Percentiles rank a stretch among this genome's conserved stretches.
These are phyloP conservation scores for Schoenoplectus tabernaemontani DNA, from an alignment of 202 grass and related monocot species.

Conservation along the genomic window DNA sequence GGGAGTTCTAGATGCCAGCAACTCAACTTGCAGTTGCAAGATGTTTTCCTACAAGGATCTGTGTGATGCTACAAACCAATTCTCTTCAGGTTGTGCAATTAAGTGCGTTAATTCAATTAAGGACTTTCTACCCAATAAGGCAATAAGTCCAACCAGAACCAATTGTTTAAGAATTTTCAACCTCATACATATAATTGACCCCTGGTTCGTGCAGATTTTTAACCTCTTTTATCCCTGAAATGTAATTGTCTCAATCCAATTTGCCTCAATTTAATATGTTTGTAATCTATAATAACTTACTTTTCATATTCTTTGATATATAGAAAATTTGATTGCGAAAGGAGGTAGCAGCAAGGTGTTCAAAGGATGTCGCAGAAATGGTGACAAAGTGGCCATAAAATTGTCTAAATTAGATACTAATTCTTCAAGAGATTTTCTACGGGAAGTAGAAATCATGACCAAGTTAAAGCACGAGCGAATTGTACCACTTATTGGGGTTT, in stretches of 20 bases:
- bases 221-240: no score
- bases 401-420: slow-evolving; percentile 48
- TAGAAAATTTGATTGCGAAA: slow-evolving; percentile 90
- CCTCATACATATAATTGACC: no score
- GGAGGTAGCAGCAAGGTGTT: slow-evolving; percentile 86
- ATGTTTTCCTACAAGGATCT: slow-evolving; percentile 91
- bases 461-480: slow-evolving; percentile 61
- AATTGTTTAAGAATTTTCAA: no score
- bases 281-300: not conserved
- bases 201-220: no score
- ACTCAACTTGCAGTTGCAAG: slow-evolving; percentile 50
- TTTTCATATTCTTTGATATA: slow-evolving; percentile 1
- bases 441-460: slow-evolving; percentile 82
- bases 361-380: slow-evolving; percentile 51
- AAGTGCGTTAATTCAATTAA: not conserved
- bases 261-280: no score
- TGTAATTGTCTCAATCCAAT: no score
- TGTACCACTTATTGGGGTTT: slow-evolving; percentile 77
- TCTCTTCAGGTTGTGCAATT: slow-evolving; percentile 45
- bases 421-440: slow-evolving; percentile 69
- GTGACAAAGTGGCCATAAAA: slow-evolving; percentile 66
- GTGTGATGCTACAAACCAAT: slow-evolving; percentile 59
- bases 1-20: slow-evolving; percentile 29
- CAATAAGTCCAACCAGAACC: no score
- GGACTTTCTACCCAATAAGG: no score